A percentile compares a stretch with the other conserved stretches of the same genome.
Conservation (phyloP, 495 filamentous ascomycete genomes). For the Penicillium nucicola region DNA sequence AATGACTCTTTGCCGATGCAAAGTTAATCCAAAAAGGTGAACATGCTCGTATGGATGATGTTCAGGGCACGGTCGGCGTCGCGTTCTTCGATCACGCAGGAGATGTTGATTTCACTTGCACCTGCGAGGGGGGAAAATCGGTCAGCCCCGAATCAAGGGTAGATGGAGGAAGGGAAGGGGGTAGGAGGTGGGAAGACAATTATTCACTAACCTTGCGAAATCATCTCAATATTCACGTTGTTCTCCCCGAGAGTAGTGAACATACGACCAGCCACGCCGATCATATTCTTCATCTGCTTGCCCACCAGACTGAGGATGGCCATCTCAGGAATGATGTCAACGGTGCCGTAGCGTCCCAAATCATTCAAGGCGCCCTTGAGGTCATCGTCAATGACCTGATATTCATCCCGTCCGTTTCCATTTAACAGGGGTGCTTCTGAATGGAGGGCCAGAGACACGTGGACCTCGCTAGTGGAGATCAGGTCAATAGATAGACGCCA, state of each 20-base stretch:
- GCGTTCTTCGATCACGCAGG: constrained; percentile 88
- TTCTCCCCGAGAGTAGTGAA: constrained; percentile 85
- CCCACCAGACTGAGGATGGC: constrained; percentile 90
- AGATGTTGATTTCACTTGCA: constrained; percentile 97
- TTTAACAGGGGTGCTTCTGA: constrained; percentile 53
- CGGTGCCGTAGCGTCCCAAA: constrained; percentile 71
- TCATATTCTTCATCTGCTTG: constrained; percentile 91
- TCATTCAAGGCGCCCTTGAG: constrained; percentile 67
- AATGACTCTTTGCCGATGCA: constrained; percentile 10
- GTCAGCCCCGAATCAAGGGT: constrained; percentile 17
- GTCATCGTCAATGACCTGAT: constrained; percentile 60
- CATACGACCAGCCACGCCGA: constrained; percentile 85
- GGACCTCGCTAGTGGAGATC: constrained; percentile 90
- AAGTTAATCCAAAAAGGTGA: constrained; percentile 56
- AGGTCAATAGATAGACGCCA: constrained; percentile 83
- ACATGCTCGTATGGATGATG: constrained; percentile 90
- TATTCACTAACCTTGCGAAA: constrained; percentile 74
- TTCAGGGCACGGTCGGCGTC: constrained; percentile 91
- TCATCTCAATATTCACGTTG: constrained; percentile 95
- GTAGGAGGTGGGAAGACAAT: constrained; percentile 2
- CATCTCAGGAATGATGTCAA: constrained; percentile 83
- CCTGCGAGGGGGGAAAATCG: constrained; percentile 48
- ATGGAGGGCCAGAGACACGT: constrained; percentile 93
- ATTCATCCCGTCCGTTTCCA: constrained; percentile 57
- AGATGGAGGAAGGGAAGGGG: constrained; percentile 2